Conservation (phyloP, 31 red algal species). For the Porphyra umbilicalis region DNA sequence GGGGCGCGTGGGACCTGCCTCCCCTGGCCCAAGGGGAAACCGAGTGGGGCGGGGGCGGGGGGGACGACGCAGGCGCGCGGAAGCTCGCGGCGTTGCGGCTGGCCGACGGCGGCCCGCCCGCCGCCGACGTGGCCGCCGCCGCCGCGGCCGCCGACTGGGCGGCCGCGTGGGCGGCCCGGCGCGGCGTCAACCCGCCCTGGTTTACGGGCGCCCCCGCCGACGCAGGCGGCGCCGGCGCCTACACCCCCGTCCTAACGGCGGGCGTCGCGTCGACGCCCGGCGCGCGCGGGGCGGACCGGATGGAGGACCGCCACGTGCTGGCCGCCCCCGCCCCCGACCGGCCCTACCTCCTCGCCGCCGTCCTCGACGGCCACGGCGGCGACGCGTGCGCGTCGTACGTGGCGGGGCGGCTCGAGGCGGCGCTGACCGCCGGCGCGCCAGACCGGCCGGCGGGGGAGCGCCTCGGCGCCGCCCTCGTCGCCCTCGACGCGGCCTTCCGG, state of each 20-base stretch:
- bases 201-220: slow-evolving; percentile 1
- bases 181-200: not conserved
- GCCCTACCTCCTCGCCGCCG: slow-evolving; percentile 57
- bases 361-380: slow-evolving; percentile 92
- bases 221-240: slow-evolving; percentile 5
- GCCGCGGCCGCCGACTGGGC: slow-evolving; percentile 4
- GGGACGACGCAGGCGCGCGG: slow-evolving; percentile 27
- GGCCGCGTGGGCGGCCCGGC: slow-evolving; percentile 27
- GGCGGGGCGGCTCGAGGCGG: slow-evolving; percentile 9
- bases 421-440: not conserved
- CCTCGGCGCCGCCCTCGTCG: slow-evolving; percentile 53
- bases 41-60: not conserved
- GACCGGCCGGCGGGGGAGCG: slow-evolving; percentile 12
- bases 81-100: slow-evolving; percentile 22
- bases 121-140: slow-evolving; percentile 13
- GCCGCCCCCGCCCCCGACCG: slow-evolving; percentile 9
- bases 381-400: slow-evolving; percentile 57
- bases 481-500: slow-evolving; percentile 45
- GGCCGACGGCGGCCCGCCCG: slow-evolving; percentile 7
- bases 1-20: slow-evolving; percentile 26
- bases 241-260: slow-evolving; percentile 12
- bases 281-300: slow-evolving; percentile 75
- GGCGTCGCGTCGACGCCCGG: slow-evolving; percentile 67
- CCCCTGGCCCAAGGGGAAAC: slow-evolving; percentile 4
- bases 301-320: slow-evolving; percentile 79